phyloP scores from a whole-genome alignment of 2,329 filamentous ascomycete genomes.

The Teratosphaeria gauchensis region DNA sequence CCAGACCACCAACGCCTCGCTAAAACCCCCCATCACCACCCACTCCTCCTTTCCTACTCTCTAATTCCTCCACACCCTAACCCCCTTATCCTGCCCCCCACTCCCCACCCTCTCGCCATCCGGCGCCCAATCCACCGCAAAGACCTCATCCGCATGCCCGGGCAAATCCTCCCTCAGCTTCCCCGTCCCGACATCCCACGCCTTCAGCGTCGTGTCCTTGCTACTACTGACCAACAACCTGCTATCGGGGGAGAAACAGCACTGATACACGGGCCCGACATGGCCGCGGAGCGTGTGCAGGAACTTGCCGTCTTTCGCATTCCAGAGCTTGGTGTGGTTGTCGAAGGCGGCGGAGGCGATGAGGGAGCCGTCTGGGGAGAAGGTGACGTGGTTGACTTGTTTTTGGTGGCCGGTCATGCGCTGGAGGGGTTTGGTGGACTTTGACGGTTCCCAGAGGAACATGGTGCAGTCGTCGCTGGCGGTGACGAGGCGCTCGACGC shows the following conservation, averaged over 20 bases:
- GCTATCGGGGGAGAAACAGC: conserved; percentile 84
- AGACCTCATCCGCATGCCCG: conserved; percentile 87
- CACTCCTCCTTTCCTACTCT: background rate
- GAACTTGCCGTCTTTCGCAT: conserved; percentile 64
- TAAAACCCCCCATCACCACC: background rate
- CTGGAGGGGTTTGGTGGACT: conserved; percentile 73
- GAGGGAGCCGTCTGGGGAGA: conserved; percentile 78
- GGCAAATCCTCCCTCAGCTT: conserved; percentile 77
- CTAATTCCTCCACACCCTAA: conserved; percentile 55
- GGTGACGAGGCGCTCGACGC: conserved; percentile 77
- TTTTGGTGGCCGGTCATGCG: conserved; percentile 90
- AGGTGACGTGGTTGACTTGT: conserved; percentile 89
- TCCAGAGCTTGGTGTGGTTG: conserved; percentile 92
- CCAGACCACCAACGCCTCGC: background rate
- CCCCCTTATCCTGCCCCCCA: conserved; percentile 81
- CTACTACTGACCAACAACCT: conserved; percentile 77
- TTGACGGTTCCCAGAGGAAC: conserved; percentile 82
- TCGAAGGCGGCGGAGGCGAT: conserved; percentile 89
- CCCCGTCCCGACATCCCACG: conserved; percentile 81
- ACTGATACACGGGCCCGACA: conserved; percentile 85
- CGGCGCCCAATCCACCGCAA: conserved; percentile 88
- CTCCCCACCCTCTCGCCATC: conserved; percentile 83
- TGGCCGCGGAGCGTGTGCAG: conserved; percentile 81
- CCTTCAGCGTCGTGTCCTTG: conserved; percentile 89
- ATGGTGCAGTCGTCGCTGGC: conserved; percentile 95